phyloP scores from a whole-genome alignment of 2,329 filamentous ascomycete genomes.

The Daldinia eschscholtzii region DNA sequence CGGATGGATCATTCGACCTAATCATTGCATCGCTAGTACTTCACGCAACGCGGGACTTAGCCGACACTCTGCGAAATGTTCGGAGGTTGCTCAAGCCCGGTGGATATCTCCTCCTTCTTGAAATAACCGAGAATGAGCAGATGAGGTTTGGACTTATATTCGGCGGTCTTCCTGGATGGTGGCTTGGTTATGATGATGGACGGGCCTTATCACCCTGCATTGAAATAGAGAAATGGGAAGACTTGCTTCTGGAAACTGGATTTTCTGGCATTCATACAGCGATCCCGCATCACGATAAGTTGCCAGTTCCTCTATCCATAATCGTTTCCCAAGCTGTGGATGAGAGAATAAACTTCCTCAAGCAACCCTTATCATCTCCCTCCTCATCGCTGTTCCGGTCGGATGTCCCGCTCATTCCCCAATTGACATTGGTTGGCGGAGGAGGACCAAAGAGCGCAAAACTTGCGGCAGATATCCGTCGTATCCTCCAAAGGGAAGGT shows the following conservation, averaged over 20 bases:
- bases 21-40: background rate
- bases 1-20: background rate
- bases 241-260: constrained; percentile 3
- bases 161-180: background rate
- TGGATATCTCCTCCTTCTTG: constrained; percentile 60
- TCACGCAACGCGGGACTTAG: constrained; percentile 22
- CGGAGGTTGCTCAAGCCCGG: constrained; percentile 58
- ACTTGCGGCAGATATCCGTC: background rate
- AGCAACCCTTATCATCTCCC: constrained; percentile 30
- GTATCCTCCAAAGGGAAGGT: background rate
- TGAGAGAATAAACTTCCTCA: background rate
- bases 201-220: constrained; percentile 16
- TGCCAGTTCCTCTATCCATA: background rate
- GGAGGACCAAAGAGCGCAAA: background rate
- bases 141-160: background rate
- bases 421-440: background rate
- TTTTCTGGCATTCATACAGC: constrained; percentile 35
- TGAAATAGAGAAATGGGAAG: constrained; percentile 24
- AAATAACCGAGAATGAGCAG: constrained; percentile 50
- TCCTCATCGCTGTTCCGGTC: background rate
- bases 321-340: constrained; percentile 2
- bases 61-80: constrained; percentile 50
- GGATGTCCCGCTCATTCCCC: background rate
- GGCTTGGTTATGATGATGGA: background rate
- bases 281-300: background rate